Evolutionary conservation across 371 early-diverging fungal genomes (phyloP).

Genomic region (Syncephalis fuscata): DNA sequence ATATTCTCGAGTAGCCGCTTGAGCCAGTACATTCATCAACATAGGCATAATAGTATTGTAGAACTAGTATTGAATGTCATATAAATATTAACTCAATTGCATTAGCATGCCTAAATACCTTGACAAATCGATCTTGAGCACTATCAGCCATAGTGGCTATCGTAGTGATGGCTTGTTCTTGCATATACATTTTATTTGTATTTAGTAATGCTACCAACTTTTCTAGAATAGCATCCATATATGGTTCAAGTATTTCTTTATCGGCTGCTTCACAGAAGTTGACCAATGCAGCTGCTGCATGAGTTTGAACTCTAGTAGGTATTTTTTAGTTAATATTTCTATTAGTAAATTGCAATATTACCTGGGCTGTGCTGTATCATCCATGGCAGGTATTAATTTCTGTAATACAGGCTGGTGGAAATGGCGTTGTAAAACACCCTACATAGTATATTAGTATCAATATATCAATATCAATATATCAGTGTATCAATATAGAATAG

Average conservation of each 20-base stretch:
- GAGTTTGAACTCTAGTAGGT: slow-evolving; percentile 66
- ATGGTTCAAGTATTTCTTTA: slow-evolving; percentile 62
- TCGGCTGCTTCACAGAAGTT: slow-evolving; percentile 86
- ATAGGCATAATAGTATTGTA: slow-evolving; percentile 87
- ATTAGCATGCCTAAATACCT: slow-evolving; percentile 13
- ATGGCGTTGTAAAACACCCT: slow-evolving; percentile 43
- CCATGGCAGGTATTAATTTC: slow-evolving; percentile 77
- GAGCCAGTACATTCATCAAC: slow-evolving; percentile 65
- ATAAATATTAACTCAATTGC: too few relatives aligned
- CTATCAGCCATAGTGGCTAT: slow-evolving; percentile 95
- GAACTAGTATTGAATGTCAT: slow-evolving; percentile 22
- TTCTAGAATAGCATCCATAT: slow-evolving; percentile 75
- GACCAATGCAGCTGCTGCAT: slow-evolving; percentile 91
- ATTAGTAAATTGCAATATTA: too few relatives aligned
- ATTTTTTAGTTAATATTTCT: background rate
- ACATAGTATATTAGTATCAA: too few relatives aligned
- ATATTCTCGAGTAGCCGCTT: slow-evolving; percentile 70
- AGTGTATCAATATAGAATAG: too few relatives aligned
- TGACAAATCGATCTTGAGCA: slow-evolving; percentile 71
- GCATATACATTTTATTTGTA: slow-evolving; percentile 71
- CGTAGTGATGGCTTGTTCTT: slow-evolving; percentile 94
- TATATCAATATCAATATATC: too few relatives aligned
- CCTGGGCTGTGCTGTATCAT: slow-evolving; percentile 33
- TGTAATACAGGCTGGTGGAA: slow-evolving; percentile 61
- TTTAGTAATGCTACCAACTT: slow-evolving; percentile 65